Percentiles rank a stretch among this genome's conserved stretches.
These are phyloP conservation scores for Peribolospora kevripleyi DNA, from an alignment of 768 basidiomycete genomes.

Conservation along the genomic window DNA sequence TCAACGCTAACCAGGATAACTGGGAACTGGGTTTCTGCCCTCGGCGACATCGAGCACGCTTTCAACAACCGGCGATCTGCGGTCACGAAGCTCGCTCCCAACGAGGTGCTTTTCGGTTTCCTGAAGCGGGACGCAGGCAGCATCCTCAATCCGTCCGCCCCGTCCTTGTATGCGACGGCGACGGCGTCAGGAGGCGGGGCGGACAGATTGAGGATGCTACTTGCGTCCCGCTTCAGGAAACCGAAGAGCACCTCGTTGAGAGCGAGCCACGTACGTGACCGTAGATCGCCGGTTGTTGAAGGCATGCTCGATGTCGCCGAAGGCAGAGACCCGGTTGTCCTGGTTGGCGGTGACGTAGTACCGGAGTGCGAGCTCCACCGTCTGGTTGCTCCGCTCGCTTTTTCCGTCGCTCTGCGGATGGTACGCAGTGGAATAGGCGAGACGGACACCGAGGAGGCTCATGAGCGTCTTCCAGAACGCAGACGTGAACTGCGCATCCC, in stretches of 20 bases:
- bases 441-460: not conserved
- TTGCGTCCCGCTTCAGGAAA: no score
- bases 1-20: constrained; percentile 18
- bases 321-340: not conserved
- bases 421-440: not conserved
- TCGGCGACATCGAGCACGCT: not conserved
- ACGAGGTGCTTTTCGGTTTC: not conserved
- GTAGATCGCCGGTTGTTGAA: not conserved
- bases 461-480: not conserved
- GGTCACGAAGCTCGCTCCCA: not conserved
- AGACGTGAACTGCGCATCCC: not conserved
- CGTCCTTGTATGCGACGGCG: no score
- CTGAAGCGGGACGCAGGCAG: no score
- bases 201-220: no score
- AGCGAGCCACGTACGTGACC: not conserved
- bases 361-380: not conserved
- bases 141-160: no score
- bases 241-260: not conserved
- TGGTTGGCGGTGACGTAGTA: not conserved
- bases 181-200: no score
- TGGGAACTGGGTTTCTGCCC: constrained; percentile 19
- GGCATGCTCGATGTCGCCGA: not conserved
- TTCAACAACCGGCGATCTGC: not conserved
- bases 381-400: constrained; percentile 1
- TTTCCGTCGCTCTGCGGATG: constrained; percentile 2